These are phyloP conservation scores for Diversispora epigaea DNA, from an alignment of 192 early-diverging fungal species.

Conservation along the genomic window DNA sequence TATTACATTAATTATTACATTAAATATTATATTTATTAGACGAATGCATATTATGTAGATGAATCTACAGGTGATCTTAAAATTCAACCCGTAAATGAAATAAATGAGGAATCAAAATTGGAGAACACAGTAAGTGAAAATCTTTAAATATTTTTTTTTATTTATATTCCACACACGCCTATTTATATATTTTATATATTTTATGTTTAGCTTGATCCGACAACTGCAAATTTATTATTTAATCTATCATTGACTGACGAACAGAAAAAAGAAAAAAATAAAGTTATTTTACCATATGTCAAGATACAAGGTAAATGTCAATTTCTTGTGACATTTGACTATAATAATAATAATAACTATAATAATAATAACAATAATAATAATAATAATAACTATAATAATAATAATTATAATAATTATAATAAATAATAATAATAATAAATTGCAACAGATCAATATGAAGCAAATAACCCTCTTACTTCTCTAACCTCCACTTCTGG, in stretches of 20 bases:
- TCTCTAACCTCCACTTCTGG: background rate
- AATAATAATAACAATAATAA: no score
- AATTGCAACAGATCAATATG: conserved; percentile 22
- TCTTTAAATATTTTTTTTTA: background rate
- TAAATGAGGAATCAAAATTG: conserved; percentile 36
- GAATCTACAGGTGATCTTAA: conserved; percentile 5
- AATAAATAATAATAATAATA: background rate
- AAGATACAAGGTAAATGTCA: conserved; percentile 55
- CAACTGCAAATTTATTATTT: conserved; percentile 79
- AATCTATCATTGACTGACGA: conserved; percentile 81
- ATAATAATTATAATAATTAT: no score
- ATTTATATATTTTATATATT: background rate
- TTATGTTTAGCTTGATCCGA: conserved; percentile 54
- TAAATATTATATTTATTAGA: conserved; percentile 31
- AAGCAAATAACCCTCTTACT: background rate
- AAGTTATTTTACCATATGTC: conserved; percentile 78
- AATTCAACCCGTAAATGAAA: conserved; percentile 37
- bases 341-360: no score
- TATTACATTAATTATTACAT: background rate
- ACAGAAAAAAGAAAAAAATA: conserved; percentile 71
- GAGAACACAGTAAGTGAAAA: conserved; percentile 30
- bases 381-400: no score
- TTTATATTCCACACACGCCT: background rate
- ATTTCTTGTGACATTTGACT: no score
- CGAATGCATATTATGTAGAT: conserved; percentile 35